A percentile compares a stretch with the other conserved stretches of the same genome.
phyloP scores from a whole-genome alignment of 306 rosid genomes.

The Inga leiocalycina region DNA sequence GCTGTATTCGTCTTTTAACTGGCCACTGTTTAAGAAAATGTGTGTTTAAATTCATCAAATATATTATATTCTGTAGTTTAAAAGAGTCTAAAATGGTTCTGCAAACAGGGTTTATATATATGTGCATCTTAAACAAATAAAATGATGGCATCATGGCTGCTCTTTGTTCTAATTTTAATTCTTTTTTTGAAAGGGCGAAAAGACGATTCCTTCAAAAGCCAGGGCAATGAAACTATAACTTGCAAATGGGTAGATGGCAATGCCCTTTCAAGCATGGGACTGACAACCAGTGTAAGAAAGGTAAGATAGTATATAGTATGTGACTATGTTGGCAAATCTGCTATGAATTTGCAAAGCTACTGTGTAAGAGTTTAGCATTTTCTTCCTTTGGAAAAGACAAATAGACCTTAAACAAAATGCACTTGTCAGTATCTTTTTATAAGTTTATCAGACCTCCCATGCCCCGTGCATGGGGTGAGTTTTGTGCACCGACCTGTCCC shows the following conservation, averaged over 20 bases:
- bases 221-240: constrained; percentile 46
- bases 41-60: constrained; percentile 3
- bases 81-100: background rate
- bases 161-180: constrained; percentile 21
- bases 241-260: constrained; percentile 74
- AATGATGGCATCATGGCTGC: constrained; percentile 2
- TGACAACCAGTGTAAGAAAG: constrained; percentile 91
- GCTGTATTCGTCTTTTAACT: background rate
- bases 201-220: constrained; percentile 41
- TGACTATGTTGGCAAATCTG: background rate
- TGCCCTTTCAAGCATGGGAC: constrained; percentile 70
- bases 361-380: background rate
- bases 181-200: constrained; percentile 46
- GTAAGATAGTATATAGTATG: constrained; percentile 34
- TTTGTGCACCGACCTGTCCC: too few species aligned
- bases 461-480: too few species aligned
- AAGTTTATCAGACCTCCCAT: too few species aligned
- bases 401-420: too few species aligned
- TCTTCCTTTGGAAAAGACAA: too few species aligned
- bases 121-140: constrained; percentile 25
- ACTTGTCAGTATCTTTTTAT: too few species aligned
- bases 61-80: constrained; percentile 13
- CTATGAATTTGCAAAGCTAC: background rate
- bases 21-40: background rate
- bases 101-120: background rate